Percentiles rank a stretch among this genome's conserved stretches.
Evolutionary conservation across 1,139 yeast genomes (phyloP).

Genomic region (Diutina sp.): DNA sequence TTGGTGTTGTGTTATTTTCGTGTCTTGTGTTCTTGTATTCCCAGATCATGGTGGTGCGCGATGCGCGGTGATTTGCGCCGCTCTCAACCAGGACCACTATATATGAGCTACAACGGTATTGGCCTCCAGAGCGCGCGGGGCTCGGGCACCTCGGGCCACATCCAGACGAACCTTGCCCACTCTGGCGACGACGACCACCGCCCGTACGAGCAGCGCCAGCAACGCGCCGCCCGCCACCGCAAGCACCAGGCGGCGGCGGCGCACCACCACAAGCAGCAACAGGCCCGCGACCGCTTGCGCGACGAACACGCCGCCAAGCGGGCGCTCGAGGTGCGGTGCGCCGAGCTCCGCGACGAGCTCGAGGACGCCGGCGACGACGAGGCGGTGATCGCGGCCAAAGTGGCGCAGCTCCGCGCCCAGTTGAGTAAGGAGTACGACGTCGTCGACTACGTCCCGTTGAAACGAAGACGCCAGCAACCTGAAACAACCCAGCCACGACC

Average conservation of each 20-base stretch:
- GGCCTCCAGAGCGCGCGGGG: slow-evolving; percentile 59
- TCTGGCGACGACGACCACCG: background rate
- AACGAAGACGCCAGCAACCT: background rate
- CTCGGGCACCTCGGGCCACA: slow-evolving; percentile 60
- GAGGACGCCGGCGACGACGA: slow-evolving; percentile 35
- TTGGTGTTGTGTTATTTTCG: no score
- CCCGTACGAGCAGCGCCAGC: slow-evolving; percentile 2
- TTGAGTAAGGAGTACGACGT: slow-evolving; percentile 1
- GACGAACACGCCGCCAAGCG: slow-evolving; percentile 29
- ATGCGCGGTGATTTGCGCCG: no score
- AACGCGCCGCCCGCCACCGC: slow-evolving; percentile 10
- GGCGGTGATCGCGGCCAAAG: slow-evolving; percentile 13
- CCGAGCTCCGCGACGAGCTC: slow-evolving; percentile 39
- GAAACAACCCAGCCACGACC: background rate
- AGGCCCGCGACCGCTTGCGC: slow-evolving; percentile 17
- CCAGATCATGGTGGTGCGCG: no score
- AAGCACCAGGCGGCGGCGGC: slow-evolving; percentile 6
- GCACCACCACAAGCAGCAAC: slow-evolving; percentile 8
- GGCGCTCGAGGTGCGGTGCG: slow-evolving; percentile 38
- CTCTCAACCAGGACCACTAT: no score
- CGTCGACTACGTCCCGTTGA: background rate
- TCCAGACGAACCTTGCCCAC: slow-evolving; percentile 37
- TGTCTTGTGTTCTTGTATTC: no score
- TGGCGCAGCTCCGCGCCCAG: slow-evolving; percentile 7
- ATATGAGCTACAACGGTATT: slow-evolving; percentile 56